phyloP scores from a whole-genome alignment of 441 rosid genomes.

The Populus trichocarpa region DNA sequence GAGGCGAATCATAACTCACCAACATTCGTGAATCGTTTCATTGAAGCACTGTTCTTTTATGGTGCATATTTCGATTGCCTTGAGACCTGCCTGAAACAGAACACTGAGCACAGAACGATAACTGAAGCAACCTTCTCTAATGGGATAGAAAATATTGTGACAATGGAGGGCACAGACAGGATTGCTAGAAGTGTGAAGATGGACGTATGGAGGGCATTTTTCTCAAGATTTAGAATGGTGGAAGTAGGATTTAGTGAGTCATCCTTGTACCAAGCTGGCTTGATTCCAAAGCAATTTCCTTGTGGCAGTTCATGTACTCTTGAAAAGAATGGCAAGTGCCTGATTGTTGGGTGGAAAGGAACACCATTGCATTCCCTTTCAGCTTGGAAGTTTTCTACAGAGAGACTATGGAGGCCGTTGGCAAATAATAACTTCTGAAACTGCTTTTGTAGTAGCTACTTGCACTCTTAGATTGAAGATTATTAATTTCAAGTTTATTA shows the following conservation, averaged over 20 bases:
- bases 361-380: constrained; percentile 47
- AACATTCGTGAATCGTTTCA: constrained; percentile 40
- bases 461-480: not conserved
- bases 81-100: constrained; percentile 29
- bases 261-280: constrained; percentile 36
- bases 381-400: constrained; percentile 44
- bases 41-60: constrained; percentile 47
- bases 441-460: not conserved
- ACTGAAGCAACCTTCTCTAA: constrained; percentile 20
- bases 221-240: constrained; percentile 43
- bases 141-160: constrained; percentile 35
- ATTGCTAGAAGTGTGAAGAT: constrained; percentile 37
- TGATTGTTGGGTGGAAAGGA: constrained; percentile 52
- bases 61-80: constrained; percentile 44
- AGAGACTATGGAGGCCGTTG: constrained; percentile 12
- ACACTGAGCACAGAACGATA: constrained; percentile 12
- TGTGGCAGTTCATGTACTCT: constrained; percentile 27
- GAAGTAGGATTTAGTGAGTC: constrained; percentile 45
- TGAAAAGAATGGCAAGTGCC: constrained; percentile 30
- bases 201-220: constrained; percentile 51
- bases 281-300: constrained; percentile 31
- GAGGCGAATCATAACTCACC: constrained; percentile 57
- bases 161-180: constrained; percentile 38
- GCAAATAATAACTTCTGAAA: constrained; percentile 15
- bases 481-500: not conserved